A percentile compares a stretch with the other conserved stretches of the same genome.
These are phyloP conservation scores for Meyerozyma sp. DNA, from an alignment of 1,139 yeast species.

Conservation along the genomic window DNA sequence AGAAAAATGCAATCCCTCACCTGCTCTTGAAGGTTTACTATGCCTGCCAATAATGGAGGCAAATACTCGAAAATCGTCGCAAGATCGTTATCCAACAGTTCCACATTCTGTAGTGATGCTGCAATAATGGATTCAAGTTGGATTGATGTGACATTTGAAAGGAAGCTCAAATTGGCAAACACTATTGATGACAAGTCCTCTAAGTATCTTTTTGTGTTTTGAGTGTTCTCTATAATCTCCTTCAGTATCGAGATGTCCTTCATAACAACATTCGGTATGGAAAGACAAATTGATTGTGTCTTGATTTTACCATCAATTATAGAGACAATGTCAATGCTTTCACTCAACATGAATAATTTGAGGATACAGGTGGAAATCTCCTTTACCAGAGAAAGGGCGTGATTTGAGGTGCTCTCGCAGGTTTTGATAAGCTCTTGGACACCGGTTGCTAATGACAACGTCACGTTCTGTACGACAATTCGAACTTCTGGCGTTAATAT, in stretches of 20 bases:
- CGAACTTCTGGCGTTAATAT: not conserved
- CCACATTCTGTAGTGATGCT: not conserved
- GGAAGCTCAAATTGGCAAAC: not conserved
- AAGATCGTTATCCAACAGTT: constrained; percentile 2
- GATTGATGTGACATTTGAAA: constrained; percentile 1
- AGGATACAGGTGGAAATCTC: not conserved
- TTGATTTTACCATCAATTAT: not conserved
- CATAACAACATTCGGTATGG: not conserved
- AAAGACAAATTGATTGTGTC: not conserved
- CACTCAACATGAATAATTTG: not conserved
- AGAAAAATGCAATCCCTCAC: not conserved
- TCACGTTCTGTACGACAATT: not conserved
- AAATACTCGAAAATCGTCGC: constrained; percentile 2
- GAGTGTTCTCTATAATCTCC: not conserved
- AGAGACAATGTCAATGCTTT: not conserved
- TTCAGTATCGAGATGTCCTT: not conserved
- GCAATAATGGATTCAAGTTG: not conserved
- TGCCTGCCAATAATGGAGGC: not conserved
- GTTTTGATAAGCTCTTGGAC: not conserved
- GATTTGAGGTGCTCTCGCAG: not conserved
- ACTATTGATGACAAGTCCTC: not conserved
- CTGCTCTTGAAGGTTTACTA: not conserved
- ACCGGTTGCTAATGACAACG: not conserved
- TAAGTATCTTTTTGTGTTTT: not conserved
- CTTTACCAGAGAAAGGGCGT: not conserved